Base-by-base conservation (phyloP, 2,329 filamentous ascomycete genomes). In the Alternaria consortialis region DNA sequence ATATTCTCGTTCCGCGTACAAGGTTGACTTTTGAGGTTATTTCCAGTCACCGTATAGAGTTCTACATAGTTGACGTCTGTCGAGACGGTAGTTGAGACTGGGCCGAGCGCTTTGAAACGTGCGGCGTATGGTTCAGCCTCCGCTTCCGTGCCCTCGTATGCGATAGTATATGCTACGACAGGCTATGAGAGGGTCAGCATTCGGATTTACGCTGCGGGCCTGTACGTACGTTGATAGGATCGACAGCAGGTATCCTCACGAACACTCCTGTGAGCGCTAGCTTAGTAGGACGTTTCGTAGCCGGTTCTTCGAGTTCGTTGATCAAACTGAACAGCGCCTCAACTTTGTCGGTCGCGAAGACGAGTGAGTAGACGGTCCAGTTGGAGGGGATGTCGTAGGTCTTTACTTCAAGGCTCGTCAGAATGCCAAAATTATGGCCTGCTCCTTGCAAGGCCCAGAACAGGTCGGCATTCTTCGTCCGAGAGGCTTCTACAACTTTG, bases 361-460 rank as follows among this genome's bases (percentile, higher is more conserved):
- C 42, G 15, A 75, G 29, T 0, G 48, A 43, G 15, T 65, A 60
- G 9, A 63, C 57, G 9, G 34, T 65, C 70, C 34, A 58, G 34
- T 66, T 64, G 62, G 27, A 67, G 55, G 39, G 60, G 13, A 56
- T 56, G 6, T 51, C 63, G 51, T 53, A 52, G 20, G 37, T 46
- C 15, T 79, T 80, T 23, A 80, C 62, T 12, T 66, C 51, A 57
- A 83, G 80, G 4, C 70, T 71, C 4, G 71, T 73, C 7, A 80
- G 66, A 32, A 79, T 73, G 4, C 78, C 80, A 50, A 80, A 79
- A 17, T 80, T 79, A 50, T 74, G 72, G 0, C 78, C 80, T 2
- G 77, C 79, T 0, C 80, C 80, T 11, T 67, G 64, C 3, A 81
- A 48, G 1, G 73, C 80, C 77, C 79, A 81, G 58, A 79, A 81